Evolutionary conservation across 495 filamentous ascomycete genomes (phyloP).

Genomic region (Antarctomyces pellizariae): DNA sequence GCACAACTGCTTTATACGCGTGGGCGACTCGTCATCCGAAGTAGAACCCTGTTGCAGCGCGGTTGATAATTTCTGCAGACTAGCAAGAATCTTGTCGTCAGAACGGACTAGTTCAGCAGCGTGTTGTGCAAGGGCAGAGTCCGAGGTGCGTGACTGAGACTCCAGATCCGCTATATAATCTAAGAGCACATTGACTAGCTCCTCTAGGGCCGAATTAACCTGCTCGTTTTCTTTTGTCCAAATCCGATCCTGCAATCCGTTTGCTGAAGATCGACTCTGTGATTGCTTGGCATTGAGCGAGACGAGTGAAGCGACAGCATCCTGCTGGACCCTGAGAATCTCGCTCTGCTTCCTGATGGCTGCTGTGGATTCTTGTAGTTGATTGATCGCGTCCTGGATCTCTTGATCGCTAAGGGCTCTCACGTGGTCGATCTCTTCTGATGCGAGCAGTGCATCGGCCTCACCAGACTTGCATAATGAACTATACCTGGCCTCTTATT

Average conservation of each 20-base stretch:
- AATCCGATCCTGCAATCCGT: conserved; percentile 12
- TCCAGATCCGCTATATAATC: conserved; percentile 19
- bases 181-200: conserved; percentile 17
- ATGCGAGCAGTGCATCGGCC: conserved; percentile 14
- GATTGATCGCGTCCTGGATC: conserved; percentile 19
- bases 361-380: conserved; percentile 21
- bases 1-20: conserved; percentile 20
- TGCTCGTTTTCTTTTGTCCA: conserved; percentile 15
- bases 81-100: conserved; percentile 23
- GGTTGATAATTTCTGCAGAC: conserved; percentile 23
- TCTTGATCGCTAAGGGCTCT: conserved; percentile 17
- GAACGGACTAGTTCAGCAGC: conserved; percentile 17
- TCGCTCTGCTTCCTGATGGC: conserved; percentile 23
- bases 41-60: conserved; percentile 20
- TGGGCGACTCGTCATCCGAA: conserved; percentile 15
- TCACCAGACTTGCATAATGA: conserved; percentile 16
- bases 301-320: conserved; percentile 18
- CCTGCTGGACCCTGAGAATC: conserved; percentile 18
- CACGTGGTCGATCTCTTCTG: conserved; percentile 14
- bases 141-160: conserved; percentile 12
- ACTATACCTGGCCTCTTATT: conserved; percentile 12
- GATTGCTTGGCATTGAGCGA: conserved; percentile 9
- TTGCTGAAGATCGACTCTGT: conserved; percentile 13
- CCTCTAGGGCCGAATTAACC: conserved; percentile 15
- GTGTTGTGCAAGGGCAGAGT: conserved; percentile 12